Percentiles rank a stretch among this genome's conserved stretches.
Evolutionary conservation across 495 filamentous ascomycete genomes (phyloP).

Genomic region (Xylona heveae): DNA sequence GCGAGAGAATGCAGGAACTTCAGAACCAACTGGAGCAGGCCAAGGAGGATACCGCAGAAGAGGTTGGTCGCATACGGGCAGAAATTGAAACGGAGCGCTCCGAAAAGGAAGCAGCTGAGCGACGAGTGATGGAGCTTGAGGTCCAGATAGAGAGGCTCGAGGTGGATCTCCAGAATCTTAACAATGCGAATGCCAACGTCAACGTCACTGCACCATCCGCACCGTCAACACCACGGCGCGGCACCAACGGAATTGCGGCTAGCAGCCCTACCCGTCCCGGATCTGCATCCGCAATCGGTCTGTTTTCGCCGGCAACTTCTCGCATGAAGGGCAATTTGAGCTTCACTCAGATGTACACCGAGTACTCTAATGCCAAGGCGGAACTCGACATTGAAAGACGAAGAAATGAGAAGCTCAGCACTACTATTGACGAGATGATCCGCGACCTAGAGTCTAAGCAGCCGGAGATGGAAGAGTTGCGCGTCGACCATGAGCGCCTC

Average conservation of each 20-base stretch:
- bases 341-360: conserved; percentile 45
- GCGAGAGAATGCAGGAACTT: conserved; percentile 61
- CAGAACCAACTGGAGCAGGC: conserved; percentile 53
- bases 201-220: too few species aligned
- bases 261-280: conserved; percentile 36
- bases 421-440: conserved; percentile 63
- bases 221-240: conserved; percentile 34
- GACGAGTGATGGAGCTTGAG: conserved; percentile 54
- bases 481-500: conserved; percentile 45
- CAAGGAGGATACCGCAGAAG: conserved; percentile 60
- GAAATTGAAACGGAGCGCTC: conserved; percentile 64
- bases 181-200: conserved; percentile 11
- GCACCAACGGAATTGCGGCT: conserved; percentile 26
- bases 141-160: conserved; percentile 46
- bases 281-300: conserved; percentile 24
- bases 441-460: conserved; percentile 33
- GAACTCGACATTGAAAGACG: conserved; percentile 43
- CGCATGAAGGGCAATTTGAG: conserved; percentile 34
- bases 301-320: conserved; percentile 32
- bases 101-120: conserved; percentile 48
- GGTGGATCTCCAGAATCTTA: conserved; percentile 16
- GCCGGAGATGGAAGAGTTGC: conserved; percentile 40
- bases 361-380: conserved; percentile 37
- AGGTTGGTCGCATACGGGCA: conserved; percentile 54
- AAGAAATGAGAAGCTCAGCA: conserved; percentile 43